phyloP scores from a whole-genome alignment of 768 basidiomycete species.

The Russula sp. region DNA sequence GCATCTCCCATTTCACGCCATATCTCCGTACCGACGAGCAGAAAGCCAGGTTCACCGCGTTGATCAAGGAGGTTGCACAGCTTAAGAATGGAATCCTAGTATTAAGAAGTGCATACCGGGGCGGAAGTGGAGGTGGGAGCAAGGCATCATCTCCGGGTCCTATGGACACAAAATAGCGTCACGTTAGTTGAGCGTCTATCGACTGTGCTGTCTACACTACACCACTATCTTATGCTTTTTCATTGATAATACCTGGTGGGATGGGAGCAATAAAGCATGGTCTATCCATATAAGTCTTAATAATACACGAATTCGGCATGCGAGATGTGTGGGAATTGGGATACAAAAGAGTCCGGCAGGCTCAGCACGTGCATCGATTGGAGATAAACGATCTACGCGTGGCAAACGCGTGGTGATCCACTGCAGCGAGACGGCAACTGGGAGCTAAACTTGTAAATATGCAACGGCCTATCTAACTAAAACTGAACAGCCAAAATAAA shows the following conservation, averaged over 20 bases:
- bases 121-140: conserved; percentile 9
- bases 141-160: conserved; percentile 15
- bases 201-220: conserved; percentile 1
- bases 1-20: conserved; percentile 71
- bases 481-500: conserved; percentile 20
- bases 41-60: conserved; percentile 66
- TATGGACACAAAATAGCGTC: conserved; percentile 9
- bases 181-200: no score
- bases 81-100: conserved; percentile 60
- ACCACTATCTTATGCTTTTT: not conserved
- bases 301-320: conserved; percentile 15
- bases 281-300: conserved; percentile 13
- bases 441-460: conserved; percentile 15
- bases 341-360: conserved; percentile 13
- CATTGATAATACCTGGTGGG: not conserved
- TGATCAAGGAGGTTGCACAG: conserved; percentile 74
- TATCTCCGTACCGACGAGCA: conserved; percentile 62
- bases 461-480: conserved; percentile 12
- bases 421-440: not conserved
- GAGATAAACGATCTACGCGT: conserved; percentile 13
- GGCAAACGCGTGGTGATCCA: conserved; percentile 12
- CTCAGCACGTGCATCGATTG: not conserved
- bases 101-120: conserved; percentile 28
- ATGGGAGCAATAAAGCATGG: not conserved
- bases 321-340: not conserved